Conservation (phyloP, 1,284 basidiomycete species). For the Trichosporon sp. region DNA sequence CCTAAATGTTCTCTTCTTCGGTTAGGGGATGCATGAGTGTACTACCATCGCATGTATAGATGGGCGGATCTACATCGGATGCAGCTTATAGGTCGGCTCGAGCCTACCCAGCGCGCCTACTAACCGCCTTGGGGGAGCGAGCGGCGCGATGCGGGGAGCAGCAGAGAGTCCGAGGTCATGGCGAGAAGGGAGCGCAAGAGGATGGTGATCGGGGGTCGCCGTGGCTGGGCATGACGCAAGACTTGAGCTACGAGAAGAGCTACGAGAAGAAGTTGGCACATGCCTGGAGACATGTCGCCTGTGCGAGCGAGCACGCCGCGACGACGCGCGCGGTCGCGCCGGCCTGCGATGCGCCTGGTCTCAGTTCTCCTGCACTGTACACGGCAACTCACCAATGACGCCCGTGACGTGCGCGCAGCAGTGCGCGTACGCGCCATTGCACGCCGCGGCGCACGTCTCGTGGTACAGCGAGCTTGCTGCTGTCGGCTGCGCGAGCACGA, state of each 20-base stretch:
- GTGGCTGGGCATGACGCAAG: neutral
- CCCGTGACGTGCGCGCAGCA: neutral
- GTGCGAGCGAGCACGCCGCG: neutral
- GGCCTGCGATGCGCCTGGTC: neutral
- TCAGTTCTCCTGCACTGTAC: neutral
- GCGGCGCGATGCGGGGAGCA: neutral
- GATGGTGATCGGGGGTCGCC: no score
- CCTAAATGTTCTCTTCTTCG: constrained; percentile 26
- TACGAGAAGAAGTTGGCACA: neutral
- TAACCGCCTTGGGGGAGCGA: neutral
- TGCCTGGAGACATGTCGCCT: neutral
- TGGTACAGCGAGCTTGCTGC: neutral
- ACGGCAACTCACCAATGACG: neutral
- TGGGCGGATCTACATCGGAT: constrained; percentile 3
- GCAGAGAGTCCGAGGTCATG: no score
- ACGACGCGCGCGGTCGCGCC: neutral
- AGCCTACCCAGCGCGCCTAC: neutral
- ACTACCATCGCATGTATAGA: constrained; percentile 23
- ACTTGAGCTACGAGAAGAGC: neutral
- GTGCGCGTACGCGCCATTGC: neutral
- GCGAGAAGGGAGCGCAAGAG: no score
- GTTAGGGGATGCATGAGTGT: constrained; percentile 35
- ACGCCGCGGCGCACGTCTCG: neutral
- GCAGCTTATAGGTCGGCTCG: constrained; percentile 2
- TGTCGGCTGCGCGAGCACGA: neutral